Evolutionary conservation across 2,329 filamentous ascomycete species (phyloP), one percentile per base, ranked within the genome.

Genomic region (Fusarium buxicola): DNA sequence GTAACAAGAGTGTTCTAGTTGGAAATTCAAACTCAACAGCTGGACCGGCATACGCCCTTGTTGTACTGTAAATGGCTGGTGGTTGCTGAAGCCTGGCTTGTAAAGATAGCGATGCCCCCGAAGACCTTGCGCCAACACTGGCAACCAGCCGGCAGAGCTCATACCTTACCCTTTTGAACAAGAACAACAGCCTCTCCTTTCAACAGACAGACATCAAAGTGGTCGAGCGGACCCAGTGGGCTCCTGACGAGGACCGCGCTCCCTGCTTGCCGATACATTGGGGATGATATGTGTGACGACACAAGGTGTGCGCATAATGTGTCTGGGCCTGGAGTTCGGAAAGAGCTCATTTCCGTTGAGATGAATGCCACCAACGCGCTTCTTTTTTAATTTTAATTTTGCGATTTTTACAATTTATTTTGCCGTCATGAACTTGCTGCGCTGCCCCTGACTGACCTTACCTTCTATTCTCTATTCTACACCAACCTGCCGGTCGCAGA

Each of bases 161-260:
- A 38, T 48, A 21, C 15, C 45, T 15, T 48, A 21, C 15, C 45
- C 24, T 38, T 21, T 28, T 47, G 8, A 8, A 15, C 27, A n/a
- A 27, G 12, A 28, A 28, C 12, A 15, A 5, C 25, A 3, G 11
- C 2, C 15, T 13, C 8, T 7, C 4, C 8, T 2, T 5, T 30
- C 32, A 48, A 36, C 45, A 38, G 45, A 48, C 32, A 15, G 45
- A 35, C 11, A 21, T 21, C 45, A 12, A 48, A 48, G 24, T 48
- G 32, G 32, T 30, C 32, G 32, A 48, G 32, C 8, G 45, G 32
- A 13, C 24, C 24, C 30, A 34, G 43, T 34, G n/a, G 25, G 30
- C 32, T 34, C n/a, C 43, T 46, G 43, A 27, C 43, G 43, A 34
- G 43, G 21, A 31, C 15, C 16, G 28, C 30, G 9, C 12, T 32